Evolutionary conservation across 352 stramenopile genomes (phyloP).

Genomic region (Globisporangium nodosum): DNA sequence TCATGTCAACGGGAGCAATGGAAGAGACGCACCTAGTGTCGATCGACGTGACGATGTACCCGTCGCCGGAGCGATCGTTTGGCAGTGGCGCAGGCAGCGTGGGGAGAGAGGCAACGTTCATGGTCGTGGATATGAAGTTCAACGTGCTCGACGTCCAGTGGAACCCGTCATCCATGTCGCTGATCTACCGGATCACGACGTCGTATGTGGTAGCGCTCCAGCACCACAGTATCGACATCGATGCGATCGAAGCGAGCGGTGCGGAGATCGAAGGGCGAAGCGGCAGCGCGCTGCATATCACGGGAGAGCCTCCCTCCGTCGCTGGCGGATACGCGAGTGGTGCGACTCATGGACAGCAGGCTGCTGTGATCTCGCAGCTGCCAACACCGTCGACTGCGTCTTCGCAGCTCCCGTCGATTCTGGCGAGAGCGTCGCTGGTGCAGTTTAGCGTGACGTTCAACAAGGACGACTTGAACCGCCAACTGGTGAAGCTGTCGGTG

Average conservation of each 20-base stretch:
- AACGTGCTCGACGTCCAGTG: constrained; percentile 77
- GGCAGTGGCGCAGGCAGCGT: background rate
- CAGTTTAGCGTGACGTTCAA: constrained; percentile 81
- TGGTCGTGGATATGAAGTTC: constrained; percentile 51
- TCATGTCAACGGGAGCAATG: constrained; percentile 51
- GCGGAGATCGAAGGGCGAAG: background rate
- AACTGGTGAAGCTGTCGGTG: constrained; percentile 56
- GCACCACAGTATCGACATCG: constrained; percentile 17
- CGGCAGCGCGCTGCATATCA: background rate
- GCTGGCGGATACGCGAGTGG: background rate
- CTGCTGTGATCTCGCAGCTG: background rate
- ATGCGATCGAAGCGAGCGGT: constrained; percentile 1
- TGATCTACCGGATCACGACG: constrained; percentile 67
- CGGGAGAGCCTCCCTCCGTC: background rate
- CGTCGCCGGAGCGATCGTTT: background rate
- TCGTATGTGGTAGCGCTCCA: constrained; percentile 52
- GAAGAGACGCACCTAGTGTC: constrained; percentile 34
- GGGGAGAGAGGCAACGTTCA: constrained; percentile 17
- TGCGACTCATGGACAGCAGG: background rate
- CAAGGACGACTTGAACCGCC: constrained; percentile 68
- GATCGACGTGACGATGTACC: constrained; percentile 43
- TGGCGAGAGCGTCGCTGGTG: constrained; percentile 59
- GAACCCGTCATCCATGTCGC: constrained; percentile 78
- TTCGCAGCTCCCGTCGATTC: constrained; percentile 13
- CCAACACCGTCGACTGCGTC: background rate